Evolutionary conservation across 2,329 filamentous ascomycete genomes (phyloP), one percentile per base, ranked within the genome.

Genomic region (Claviceps lovelessii): DNA sequence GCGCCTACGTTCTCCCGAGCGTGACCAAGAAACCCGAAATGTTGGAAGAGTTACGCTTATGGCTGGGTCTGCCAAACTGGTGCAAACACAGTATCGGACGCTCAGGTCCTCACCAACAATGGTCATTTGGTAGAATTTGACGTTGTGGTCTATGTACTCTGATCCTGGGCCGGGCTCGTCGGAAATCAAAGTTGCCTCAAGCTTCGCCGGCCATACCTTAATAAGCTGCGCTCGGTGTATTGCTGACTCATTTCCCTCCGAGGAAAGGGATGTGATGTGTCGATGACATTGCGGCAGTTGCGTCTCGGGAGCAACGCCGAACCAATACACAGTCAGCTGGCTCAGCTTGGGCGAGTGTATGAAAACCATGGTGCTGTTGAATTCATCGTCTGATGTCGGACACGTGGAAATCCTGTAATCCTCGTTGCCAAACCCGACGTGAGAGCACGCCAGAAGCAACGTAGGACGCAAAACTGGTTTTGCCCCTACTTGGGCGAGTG

Each of bases 101-200:
- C 70, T 68, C 44, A 78, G 64, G 55, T 77, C 67, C 29, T 67
- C 64, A 5, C 64, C 68, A 2, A 80, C 59, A 11, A 69, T 64
- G 53, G 68, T 71, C 15, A 77, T 58, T 56, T 80, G 76, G 53
- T 73, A 78, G 58, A 78, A 77, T 23, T 67, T 65, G 2, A 73
- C 61, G 4, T 64, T 64, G 29, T 67, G 58, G 4, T 66, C 58
- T 10, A 63, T 55, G 52, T 74, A 72, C 13, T 60, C 54, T 19
- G 59, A 59, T 15, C 68, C 69, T 2, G 60, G 55, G 0, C 64
- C 64, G 15, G 54, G 46, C 0, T 59, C 45, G 7, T 54, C 46
- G 9, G 55, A 46, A 7, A 51, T 50, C 5, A 56, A 47, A 19
- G 54, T 54, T 28, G 49, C 23, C 2, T 52, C 51, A 1, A 71